Evolutionary conservation across 768 basidiomycete species (phyloP).

Genomic region (Pisolithus tinctorius): DNA sequence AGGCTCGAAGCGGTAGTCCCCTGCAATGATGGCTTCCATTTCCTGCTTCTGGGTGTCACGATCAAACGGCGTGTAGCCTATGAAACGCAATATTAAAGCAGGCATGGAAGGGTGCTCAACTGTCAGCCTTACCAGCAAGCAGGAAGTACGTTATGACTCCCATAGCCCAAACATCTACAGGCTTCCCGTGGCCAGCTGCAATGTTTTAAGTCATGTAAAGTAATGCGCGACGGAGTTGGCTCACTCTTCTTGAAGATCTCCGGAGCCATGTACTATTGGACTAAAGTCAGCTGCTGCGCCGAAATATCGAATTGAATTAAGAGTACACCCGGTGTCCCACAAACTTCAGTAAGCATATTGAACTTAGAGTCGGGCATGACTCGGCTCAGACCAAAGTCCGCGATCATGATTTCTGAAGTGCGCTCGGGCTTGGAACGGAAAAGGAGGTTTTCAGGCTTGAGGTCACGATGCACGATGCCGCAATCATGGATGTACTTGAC

Average conservation of each 20-base stretch:
- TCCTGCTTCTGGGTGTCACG: slow-evolving; percentile 82
- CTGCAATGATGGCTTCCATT: slow-evolving; percentile 92
- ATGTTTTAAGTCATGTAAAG: background rate
- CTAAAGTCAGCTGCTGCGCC: slow-evolving; percentile 3
- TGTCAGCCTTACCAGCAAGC: slow-evolving; percentile 47
- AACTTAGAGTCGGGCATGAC: slow-evolving; percentile 89
- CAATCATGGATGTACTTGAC: slow-evolving; percentile 88
- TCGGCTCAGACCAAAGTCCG: slow-evolving; percentile 91
- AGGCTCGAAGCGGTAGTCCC: slow-evolving; percentile 90
- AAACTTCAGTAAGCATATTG: slow-evolving; percentile 86
- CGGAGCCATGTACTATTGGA: slow-evolving; percentile 79
- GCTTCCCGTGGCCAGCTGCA: slow-evolving; percentile 84
- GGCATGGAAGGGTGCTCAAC: background rate
- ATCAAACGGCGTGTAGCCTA: slow-evolving; percentile 95
- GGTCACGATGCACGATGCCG: slow-evolving; percentile 92
- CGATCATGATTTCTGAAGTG: slow-evolving; percentile 92
- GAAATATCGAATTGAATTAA: background rate
- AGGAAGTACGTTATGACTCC: slow-evolving; percentile 98
- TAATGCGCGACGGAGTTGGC: slow-evolving; percentile 15
- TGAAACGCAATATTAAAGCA: slow-evolving; percentile 4
- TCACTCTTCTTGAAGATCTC: slow-evolving; percentile 90
- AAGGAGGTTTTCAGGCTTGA: slow-evolving; percentile 97
- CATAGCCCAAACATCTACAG: slow-evolving; percentile 96
- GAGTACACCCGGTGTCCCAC: slow-evolving; percentile 83
- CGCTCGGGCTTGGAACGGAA: slow-evolving; percentile 81